Evolutionary conservation across 2,329 filamentous ascomycete species (phyloP), one percentile per base, ranked within the genome.

Genomic region (Trichophaea hybrida): DNA sequence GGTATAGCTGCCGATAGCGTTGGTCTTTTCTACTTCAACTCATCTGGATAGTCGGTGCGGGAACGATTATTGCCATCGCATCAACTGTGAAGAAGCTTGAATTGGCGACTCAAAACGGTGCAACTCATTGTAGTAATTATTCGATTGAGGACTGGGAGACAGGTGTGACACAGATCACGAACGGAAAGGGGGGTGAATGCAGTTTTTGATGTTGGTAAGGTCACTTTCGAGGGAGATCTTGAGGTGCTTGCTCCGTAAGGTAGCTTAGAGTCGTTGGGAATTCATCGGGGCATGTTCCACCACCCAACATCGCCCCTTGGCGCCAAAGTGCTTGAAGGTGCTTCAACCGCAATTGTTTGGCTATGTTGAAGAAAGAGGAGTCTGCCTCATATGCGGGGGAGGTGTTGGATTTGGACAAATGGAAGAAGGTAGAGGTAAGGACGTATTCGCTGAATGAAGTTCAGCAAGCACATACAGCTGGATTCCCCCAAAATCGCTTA

Each of bases 151-250:
- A 80, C 59, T 74, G 84, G 31, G 78, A 79, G 59, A 72, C 71
- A 40, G 76, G 79, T 69, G 82, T 88, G 5, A 75, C 78, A 68
- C 78, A 85, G 70, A 81, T 87, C 53, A 95, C 88, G 0, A 79
- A 76, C 1, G 84, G 84, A 0, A 74, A 81, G 61, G 90, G 90
- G 55, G 6, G 83, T 85, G 1, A 79, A 81, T 64, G 88, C 84
- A 7, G 84, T 94, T 33, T 94, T 88, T 70, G 89, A 95, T 5
- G 87, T 95, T 2, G 90, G 89, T 10, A 88, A 88, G 74, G 78
- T 78, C 53, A 95, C 90, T 0, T 94, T 93, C 73, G 87, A 95
- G 66, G 77, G 80, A 17, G 85, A 84, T 68, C 71, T 95, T 64
- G 81, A 89, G 65, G 79, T 82, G 67, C 77, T 91, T 57, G 85